Percentiles rank a stretch among this genome's conserved stretches.
Conservation (phyloP, 192 early-diverging fungal genomes). For the Entophlyctis helioformis region DNA sequence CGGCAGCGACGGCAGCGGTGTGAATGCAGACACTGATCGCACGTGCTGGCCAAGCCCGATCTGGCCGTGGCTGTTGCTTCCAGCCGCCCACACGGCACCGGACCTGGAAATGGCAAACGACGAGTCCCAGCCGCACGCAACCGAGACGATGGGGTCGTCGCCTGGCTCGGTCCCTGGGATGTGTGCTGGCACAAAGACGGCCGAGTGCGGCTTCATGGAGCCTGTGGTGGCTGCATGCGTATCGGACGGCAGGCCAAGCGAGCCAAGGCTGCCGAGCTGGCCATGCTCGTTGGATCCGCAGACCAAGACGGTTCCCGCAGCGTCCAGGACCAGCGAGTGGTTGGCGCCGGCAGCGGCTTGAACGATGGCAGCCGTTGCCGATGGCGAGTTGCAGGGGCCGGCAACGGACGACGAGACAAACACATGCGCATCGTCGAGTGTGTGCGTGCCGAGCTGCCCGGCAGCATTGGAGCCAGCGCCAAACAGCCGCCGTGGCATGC, state of each 20-base stretch:
- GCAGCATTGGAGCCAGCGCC: no score
- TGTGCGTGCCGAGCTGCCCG: no score
- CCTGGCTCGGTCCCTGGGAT: no score
- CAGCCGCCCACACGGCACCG: conserved; percentile 11
- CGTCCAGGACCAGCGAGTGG: conserved; percentile 43
- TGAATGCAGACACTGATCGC: not conserved
- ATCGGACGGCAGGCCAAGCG: not conserved
- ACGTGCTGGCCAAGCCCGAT: conserved; percentile 1
- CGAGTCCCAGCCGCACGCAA: conserved; percentile 55
- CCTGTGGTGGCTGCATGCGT: not conserved
- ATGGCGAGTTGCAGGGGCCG: no score
- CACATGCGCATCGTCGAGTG: no score
- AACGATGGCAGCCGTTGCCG: no score
- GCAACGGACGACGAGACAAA: no score
- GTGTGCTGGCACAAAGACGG: no score
- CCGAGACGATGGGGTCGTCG: conserved; percentile 4
- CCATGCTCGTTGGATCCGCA: conserved; percentile 35
- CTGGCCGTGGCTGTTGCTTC: conserved; percentile 11
- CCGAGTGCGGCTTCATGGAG: no score
- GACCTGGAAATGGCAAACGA: conserved; percentile 15
- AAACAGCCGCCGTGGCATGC: no score
- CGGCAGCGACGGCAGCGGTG: not conserved
- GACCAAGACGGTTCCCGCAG: conserved; percentile 22
- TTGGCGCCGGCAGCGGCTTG: no score
- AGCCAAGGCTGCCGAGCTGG: conserved; percentile 27